Conservation (phyloP, 2,329 filamentous ascomycete species). For the Colletotrichum sp. region DNA sequence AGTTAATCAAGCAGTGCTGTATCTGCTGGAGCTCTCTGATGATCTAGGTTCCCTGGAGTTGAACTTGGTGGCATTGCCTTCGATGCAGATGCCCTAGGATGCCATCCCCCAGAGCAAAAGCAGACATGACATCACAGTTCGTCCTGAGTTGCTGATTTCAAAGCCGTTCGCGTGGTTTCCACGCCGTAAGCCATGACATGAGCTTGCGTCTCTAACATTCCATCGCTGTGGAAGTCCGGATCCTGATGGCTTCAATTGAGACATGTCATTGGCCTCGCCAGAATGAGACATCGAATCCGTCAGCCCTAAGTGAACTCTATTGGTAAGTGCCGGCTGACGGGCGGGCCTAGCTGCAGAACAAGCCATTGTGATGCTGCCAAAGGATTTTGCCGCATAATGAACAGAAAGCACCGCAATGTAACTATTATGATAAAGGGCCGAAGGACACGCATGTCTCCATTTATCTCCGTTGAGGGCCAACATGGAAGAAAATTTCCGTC, state of each 20-base stretch:
- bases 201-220: not conserved
- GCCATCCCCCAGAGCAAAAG: not conserved
- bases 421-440: not conserved
- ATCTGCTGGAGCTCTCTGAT: not conserved
- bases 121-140: not conserved
- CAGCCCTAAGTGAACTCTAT: not conserved
- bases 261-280: not conserved
- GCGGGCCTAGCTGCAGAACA: not conserved
- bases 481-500: not conserved
- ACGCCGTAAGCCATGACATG: not conserved
- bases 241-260: not conserved
- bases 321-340: not conserved
- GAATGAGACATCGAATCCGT: not conserved
- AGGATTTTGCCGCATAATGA: not conserved
- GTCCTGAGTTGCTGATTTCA: not conserved
- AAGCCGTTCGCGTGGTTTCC: not conserved
- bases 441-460: not conserved
- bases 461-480: not conserved
- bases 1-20: not conserved
- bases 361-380: not conserved
- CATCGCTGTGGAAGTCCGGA: not conserved
- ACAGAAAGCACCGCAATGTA: not conserved
- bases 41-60: rapidly evolving
- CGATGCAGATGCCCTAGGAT: not conserved
- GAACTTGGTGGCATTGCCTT: not conserved